phyloP scores from a whole-genome alignment of 768 basidiomycete species.

The Erythrobasidium yunnanense region DNA sequence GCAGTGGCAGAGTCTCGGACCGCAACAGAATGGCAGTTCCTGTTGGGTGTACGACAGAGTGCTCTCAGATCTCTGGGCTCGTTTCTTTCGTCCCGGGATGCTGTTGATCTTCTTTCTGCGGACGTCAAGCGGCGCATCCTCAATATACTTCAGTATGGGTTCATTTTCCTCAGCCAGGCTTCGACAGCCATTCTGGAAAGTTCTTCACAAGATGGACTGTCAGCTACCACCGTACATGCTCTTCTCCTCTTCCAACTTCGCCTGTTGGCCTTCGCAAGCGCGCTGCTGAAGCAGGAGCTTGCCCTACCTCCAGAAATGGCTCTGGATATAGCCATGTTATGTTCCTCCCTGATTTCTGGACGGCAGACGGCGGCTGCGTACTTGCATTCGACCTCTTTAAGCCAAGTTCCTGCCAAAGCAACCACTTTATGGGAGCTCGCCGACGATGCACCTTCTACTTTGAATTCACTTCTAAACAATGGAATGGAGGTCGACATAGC shows the following conservation, averaged over 20 bases:
- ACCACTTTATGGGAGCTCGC: not conserved
- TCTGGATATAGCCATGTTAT: no score
- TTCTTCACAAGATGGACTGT: no score
- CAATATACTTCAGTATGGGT: not conserved
- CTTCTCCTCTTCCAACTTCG: no score
- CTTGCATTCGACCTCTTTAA: not conserved
- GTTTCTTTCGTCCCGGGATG: not conserved
- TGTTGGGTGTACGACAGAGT: not conserved
- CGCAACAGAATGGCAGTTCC: not conserved
- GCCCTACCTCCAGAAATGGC: no score
- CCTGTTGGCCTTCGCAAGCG: no score
- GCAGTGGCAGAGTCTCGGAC: no score
- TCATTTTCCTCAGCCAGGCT: not conserved
- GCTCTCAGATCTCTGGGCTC: not conserved
- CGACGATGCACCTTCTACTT: not conserved
- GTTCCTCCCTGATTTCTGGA: no score
- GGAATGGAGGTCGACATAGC: not conserved
- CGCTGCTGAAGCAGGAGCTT: no score
- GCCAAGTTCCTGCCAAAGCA: not conserved
- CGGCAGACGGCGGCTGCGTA: no score
- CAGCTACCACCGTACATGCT: no score
- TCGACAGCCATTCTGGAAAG: no score
- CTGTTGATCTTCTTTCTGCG: not conserved
- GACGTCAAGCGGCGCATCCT: not conserved
- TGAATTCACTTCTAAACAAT: not conserved